Percentiles rank a stretch among this genome's conserved stretches.
These are phyloP conservation scores for Fagus sylvatica DNA, from an alignment of 306 rosid genomes.

Conservation along the genomic window DNA sequence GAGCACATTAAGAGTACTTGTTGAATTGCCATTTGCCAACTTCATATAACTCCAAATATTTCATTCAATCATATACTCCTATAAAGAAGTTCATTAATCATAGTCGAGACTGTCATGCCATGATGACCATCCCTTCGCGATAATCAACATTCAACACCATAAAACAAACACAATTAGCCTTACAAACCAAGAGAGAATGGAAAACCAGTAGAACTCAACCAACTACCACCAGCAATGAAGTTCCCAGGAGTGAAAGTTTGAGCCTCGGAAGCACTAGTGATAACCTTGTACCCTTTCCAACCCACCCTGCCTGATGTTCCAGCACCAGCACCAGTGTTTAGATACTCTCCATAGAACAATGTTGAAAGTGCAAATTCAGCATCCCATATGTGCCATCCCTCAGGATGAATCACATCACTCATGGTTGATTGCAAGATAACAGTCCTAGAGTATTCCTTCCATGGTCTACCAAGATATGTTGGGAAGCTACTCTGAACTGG, in stretches of 20 bases:
- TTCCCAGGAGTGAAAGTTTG: slow-evolving; percentile 47
- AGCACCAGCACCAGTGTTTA: slow-evolving; percentile 75
- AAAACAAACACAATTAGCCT: neutral
- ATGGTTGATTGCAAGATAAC: slow-evolving; percentile 63
- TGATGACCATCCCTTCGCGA: no score
- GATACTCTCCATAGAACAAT: slow-evolving; percentile 64
- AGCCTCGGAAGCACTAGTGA: slow-evolving; percentile 65
- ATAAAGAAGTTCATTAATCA: no score
- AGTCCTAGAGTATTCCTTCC: slow-evolving; percentile 88
- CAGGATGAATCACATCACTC: slow-evolving; percentile 60
- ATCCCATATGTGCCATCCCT: slow-evolving; percentile 76
- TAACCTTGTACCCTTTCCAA: slow-evolving; percentile 73
- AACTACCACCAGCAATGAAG: slow-evolving; percentile 64
- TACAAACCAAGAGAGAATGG: slow-evolving; percentile 76
- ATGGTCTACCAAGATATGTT: slow-evolving; percentile 79
- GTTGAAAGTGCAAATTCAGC: slow-evolving; percentile 78
- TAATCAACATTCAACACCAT: no score
- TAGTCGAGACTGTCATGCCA: no score
- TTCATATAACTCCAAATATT: no score
- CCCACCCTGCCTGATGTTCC: slow-evolving; percentile 57
- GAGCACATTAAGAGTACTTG: no score
- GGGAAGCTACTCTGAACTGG: slow-evolving; percentile 44
- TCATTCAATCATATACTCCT: no score
- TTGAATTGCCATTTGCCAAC: no score
- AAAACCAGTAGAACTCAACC: slow-evolving; percentile 70